These are phyloP conservation scores for Sphagnum contortum DNA, from an alignment of 225 moss, liverwort and hornwort species.

Conservation along the genomic window DNA sequence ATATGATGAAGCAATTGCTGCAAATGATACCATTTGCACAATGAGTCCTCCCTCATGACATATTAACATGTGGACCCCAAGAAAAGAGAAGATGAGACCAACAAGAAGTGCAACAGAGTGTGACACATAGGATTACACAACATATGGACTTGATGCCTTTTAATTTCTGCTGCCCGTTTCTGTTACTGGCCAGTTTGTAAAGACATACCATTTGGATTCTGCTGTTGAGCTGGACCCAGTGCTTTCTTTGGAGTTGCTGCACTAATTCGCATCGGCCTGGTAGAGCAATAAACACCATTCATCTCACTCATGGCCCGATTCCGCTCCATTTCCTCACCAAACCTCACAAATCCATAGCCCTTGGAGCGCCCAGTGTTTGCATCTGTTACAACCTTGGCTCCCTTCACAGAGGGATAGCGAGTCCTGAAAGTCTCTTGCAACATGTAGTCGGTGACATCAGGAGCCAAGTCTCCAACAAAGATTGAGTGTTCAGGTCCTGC, in stretches of 20 bases:
- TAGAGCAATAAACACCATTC: slow-evolving; percentile 72
- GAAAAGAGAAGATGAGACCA: no score
- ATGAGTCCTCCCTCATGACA: no score
- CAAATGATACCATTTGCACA: slow-evolving; percentile 29
- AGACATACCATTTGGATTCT: slow-evolving; percentile 31
- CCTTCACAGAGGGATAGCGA: slow-evolving; percentile 50
- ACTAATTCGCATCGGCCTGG: slow-evolving; percentile 62
- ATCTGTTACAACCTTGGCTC: slow-evolving; percentile 56
- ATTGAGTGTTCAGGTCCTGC: slow-evolving; percentile 60
- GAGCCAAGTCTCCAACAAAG: slow-evolving; percentile 56
- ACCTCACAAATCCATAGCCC: slow-evolving; percentile 63
- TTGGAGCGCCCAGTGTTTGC: slow-evolving; percentile 58
- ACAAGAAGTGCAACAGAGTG: no score
- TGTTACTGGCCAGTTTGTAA: not conserved
- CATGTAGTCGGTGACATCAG: slow-evolving; percentile 60
- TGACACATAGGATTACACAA: no score
- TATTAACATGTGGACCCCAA: no score
- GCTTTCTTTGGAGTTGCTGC: slow-evolving; percentile 64
- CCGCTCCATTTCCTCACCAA: slow-evolving; percentile 64
- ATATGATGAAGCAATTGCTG: slow-evolving; percentile 67
- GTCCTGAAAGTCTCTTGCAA: slow-evolving; percentile 54
- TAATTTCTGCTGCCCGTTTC: no score
- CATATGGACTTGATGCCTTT: no score
- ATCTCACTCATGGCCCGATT: slow-evolving; percentile 72
- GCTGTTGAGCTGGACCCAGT: slow-evolving; percentile 47